These are phyloP conservation scores for Oemleria cerasiformis DNA, from an alignment of 306 rosid species.

Conservation along the genomic window DNA sequence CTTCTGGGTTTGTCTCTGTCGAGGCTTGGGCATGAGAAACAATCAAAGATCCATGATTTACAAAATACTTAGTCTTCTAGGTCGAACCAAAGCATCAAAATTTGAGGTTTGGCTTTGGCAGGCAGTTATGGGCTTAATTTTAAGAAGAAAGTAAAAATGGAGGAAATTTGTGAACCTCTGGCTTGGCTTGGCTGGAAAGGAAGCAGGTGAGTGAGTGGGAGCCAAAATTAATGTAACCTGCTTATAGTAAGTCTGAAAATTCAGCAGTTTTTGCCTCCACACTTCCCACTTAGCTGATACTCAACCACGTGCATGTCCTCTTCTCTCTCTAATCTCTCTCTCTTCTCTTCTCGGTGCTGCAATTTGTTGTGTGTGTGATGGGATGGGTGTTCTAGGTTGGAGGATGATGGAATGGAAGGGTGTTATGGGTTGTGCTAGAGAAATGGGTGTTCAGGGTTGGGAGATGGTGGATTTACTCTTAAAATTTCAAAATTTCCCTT, in stretches of 20 bases:
- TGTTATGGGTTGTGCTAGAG: too few relatives aligned
- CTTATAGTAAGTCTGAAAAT: slow-evolving; percentile 22
- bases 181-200: slow-evolving; percentile 59
- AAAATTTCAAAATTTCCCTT: too few relatives aligned
- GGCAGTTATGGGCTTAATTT: slow-evolving; percentile 40
- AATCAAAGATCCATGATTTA: slow-evolving; percentile 36
- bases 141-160: slow-evolving; percentile 26
- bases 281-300: slow-evolving; percentile 24
- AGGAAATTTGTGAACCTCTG: slow-evolving; percentile 41
- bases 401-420: too few relatives aligned
- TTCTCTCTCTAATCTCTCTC: not conserved
- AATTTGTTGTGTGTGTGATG: too few relatives aligned
- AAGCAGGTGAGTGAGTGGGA: slow-evolving; percentile 52
- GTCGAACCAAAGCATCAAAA: slow-evolving; percentile 34
- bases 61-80: slow-evolving; percentile 15
- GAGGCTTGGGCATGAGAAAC: slow-evolving; percentile 18
- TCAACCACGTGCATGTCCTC: slow-evolving; percentile 20
- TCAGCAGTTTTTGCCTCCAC: slow-evolving; percentile 57
- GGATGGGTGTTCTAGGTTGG: too few relatives aligned
- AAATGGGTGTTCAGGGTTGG: too few relatives aligned
- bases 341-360: too few relatives aligned
- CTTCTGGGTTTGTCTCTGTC: slow-evolving; percentile 15
- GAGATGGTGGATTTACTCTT: too few relatives aligned
- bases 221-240: slow-evolving; percentile 49
- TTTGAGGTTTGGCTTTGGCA: slow-evolving; percentile 31